Evolutionary conservation across 83 land plant species (phyloP), one percentile per base, ranked within the genome.

Genomic region (Picea abies): DNA sequence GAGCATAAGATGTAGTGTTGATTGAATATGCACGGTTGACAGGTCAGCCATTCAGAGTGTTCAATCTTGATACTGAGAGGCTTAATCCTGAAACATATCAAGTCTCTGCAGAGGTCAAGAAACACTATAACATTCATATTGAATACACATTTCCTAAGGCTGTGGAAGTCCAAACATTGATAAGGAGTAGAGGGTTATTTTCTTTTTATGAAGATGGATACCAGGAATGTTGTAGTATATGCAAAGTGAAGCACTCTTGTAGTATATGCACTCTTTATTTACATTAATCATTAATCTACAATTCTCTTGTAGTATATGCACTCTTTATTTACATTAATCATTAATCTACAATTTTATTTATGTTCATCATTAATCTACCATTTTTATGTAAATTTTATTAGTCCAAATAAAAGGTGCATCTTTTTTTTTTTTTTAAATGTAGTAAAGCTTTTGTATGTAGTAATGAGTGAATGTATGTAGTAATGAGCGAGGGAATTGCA

Each of bases 111-210:
- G 86, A 87, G 5, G 98, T 97, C 16, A 97, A 97, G 91, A 95
- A 95, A 70, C 96, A 88, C 68, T 97, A 97, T 81, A 91, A 85
- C 79, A 97, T 97, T 35, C 95, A 84, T 67, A 95, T 97, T 41
- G 97, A 97, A 83, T 97, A 97, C 87, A 95, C 87, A 90, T 97
- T 95, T 84, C 99, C 99, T 3, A 97, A 95, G 86, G 91, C 99
- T 8, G 82, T 80, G 47, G 98, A 97, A 78, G 97, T 96, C 15
- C 94, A 97, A 77, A 92, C 79, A 14, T 80, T 97, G 11, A 95
- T 94, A 9, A 90, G 96, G 65, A 86, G 63, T 73, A 97, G 94
- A 52, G 98, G 98, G 2, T 75, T 97, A 76, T 97, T 97, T 83
- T 96, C 99, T 5, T 97, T 96, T 81, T 95, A 94, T 81, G 94